A percentile compares a stretch with the other conserved stretches of the same genome.
phyloP scores from a whole-genome alignment of 75 land plant species.

The Cupressus sempervirens region DNA sequence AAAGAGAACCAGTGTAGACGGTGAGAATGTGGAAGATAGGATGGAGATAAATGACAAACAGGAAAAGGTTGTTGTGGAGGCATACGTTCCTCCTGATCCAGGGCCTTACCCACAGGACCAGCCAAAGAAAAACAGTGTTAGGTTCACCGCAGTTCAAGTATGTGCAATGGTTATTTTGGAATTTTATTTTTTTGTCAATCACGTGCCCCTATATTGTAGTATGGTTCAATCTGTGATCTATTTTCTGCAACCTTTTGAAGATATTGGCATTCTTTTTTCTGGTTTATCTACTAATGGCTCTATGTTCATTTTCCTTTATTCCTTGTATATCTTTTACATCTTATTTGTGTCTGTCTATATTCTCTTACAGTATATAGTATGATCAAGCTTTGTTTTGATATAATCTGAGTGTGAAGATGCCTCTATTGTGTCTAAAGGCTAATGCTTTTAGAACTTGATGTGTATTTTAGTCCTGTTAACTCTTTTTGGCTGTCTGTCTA shows the following conservation, averaged over 20 bases:
- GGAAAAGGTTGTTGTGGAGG: slow-evolving; percentile 62
- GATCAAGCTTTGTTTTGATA: not conserved
- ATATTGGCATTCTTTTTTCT: not conserved
- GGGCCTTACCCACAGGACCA: slow-evolving; percentile 99
- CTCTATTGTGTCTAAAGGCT: not conserved
- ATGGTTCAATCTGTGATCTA: not conserved
- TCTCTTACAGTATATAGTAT: not conserved
- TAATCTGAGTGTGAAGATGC: not conserved
- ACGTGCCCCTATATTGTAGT: not conserved
- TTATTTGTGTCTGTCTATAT: not conserved
- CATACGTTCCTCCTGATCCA: slow-evolving; percentile 95
- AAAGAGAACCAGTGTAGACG: slow-evolving; percentile 23
- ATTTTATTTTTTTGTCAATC: not conserved
- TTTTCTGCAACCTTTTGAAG: not conserved
- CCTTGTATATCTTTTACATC: not conserved
- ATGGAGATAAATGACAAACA: slow-evolving; percentile 22
- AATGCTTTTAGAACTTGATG: not conserved
- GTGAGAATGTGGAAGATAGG: slow-evolving; percentile 14
- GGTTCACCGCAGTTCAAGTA: slow-evolving; percentile 95
- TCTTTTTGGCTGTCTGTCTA: not conserved
- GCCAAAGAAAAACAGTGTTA: slow-evolving; percentile 94
- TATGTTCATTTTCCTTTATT: not conserved
- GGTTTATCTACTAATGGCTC: not conserved
- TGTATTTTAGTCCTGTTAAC: not conserved
- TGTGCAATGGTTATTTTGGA: not conserved